These are phyloP conservation scores for Penicillium psychrosexuale DNA, from an alignment of 2,329 filamentous ascomycete genomes.

Conservation along the genomic window DNA sequence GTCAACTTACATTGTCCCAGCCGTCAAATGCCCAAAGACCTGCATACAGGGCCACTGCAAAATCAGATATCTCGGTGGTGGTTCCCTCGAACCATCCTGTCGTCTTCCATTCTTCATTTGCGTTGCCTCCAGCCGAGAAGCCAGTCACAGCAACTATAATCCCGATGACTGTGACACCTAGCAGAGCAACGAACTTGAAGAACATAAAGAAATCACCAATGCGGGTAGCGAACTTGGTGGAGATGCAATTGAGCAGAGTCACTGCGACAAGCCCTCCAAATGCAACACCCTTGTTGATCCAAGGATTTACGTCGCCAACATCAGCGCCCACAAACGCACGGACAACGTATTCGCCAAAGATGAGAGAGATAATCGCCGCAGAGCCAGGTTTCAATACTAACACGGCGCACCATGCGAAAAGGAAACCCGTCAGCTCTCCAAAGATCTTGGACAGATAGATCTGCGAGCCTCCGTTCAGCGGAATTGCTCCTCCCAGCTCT, in stretches of 20 bases:
- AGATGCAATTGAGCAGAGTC: constrained; percentile 84
- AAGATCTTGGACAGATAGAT: constrained; percentile 96
- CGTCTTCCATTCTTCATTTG: constrained; percentile 82
- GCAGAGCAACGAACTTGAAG: constrained; percentile 85
- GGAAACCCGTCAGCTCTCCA: constrained; percentile 84
- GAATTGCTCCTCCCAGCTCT: constrained; percentile 91
- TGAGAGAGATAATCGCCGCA: constrained; percentile 91
- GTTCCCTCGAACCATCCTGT: constrained; percentile 87
- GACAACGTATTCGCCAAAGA: constrained; percentile 97
- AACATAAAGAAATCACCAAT: constrained; percentile 95
- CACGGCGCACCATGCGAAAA: constrained; percentile 96
- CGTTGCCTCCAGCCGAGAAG: constrained; percentile 69
- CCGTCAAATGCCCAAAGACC: constrained; percentile 98
- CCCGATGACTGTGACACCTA: constrained; percentile 82
- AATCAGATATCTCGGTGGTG: constrained; percentile 72
- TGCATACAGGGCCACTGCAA: constrained; percentile 92
- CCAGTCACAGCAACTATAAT: constrained; percentile 87
- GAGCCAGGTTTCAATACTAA: constrained; percentile 91
- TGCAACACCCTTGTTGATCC: constrained; percentile 88
- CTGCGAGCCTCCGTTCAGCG: constrained; percentile 89
- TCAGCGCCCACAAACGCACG: constrained; percentile 83
- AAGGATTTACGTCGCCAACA: constrained; percentile 72
- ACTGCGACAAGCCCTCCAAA: constrained; percentile 71
- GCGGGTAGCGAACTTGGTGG: constrained; percentile 80
- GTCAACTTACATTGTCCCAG: constrained; percentile 83